Base-by-base conservation (phyloP, 2,329 filamentous ascomycete species). In the Albophoma yamanashiensis region DNA sequence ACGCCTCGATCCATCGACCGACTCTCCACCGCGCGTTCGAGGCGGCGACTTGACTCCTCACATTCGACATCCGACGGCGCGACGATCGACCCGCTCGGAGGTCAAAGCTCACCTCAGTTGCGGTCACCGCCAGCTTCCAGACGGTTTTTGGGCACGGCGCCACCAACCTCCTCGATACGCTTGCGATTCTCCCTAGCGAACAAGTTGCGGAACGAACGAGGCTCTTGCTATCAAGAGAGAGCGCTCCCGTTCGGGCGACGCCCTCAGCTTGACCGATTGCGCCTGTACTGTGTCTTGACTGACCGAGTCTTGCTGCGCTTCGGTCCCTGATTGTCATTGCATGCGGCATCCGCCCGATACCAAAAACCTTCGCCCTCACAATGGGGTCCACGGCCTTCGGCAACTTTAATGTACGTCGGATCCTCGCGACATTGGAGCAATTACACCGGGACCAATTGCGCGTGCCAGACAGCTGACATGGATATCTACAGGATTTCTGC, bases 401-500 rank as follows among this genome's bases (percentile, higher is more conserved):
- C 62, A 83, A 85, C 66, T 86, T 86, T 66, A 71, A 82, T 68
- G 82, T 85, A 77, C 58, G 71, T 45, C 36, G 55, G n/a, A n/a
- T 34, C 17, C 22, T 17, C 27, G 45, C 43, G 6, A 11, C 15
- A 3, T 25, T 22, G 27, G 27, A 22, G 7, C 43, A 47, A 36
- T 40, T 8, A 39, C 5, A 27, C n/a, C 31, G 14, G 55, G 50
- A 27, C 20, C 31, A 7, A 34, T 12, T 11, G 34, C 36, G 12
- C 1, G 36, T 22, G 15, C 53, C 42, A 62, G 60, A 65, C 61
- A 62, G 64, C 68, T 70, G 64, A 70, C 62, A 59, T 60, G 62
- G 66, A 4, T 66, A 62, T 58, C 56, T 61, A 70, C 69, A 93
- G 89, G 78, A 88, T 71, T 92, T 94, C 73, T 94, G 90, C 81